Evolutionary conservation across 176 grass and related monocot species (phyloP).

Genomic region (Avena eriantha): DNA sequence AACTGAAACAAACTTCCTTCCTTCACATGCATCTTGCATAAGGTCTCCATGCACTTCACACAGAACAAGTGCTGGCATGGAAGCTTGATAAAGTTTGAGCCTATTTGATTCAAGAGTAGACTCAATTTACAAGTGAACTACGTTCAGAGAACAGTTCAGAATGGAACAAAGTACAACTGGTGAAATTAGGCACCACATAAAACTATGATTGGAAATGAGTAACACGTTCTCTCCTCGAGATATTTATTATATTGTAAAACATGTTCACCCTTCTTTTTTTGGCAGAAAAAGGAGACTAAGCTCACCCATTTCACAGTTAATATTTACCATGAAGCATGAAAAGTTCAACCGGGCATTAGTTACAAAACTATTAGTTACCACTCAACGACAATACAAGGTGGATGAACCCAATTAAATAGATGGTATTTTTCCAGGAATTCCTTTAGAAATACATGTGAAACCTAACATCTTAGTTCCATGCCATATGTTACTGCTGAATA

Average conservation of each 20-base stretch:
- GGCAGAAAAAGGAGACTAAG: neutral
- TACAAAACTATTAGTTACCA: neutral
- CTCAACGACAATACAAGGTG: neutral
- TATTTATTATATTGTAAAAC: neutral
- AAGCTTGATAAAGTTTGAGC: constrained; percentile 49
- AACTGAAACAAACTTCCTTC: constrained; percentile 54
- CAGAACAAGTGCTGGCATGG: constrained; percentile 49
- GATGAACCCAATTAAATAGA: neutral
- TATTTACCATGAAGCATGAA: neutral
- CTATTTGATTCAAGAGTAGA: constrained; percentile 18
- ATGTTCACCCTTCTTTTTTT: no score
- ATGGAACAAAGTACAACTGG: neutral
- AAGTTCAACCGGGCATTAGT: neutral
- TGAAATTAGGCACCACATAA: neutral
- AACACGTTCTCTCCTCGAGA: neutral
- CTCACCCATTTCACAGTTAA: neutral
- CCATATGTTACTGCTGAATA: neutral
- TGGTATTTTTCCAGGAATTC: neutral
- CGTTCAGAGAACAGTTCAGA: neutral
- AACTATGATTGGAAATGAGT: neutral
- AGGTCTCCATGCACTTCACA: constrained; percentile 43
- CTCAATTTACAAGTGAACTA: neutral
- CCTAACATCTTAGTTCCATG: neutral
- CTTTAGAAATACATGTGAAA: neutral
- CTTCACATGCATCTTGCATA: constrained; percentile 54